Conservation (phyloP, 1,284 basidiomycete species). For the Ceratobasidium sp. region DNA sequence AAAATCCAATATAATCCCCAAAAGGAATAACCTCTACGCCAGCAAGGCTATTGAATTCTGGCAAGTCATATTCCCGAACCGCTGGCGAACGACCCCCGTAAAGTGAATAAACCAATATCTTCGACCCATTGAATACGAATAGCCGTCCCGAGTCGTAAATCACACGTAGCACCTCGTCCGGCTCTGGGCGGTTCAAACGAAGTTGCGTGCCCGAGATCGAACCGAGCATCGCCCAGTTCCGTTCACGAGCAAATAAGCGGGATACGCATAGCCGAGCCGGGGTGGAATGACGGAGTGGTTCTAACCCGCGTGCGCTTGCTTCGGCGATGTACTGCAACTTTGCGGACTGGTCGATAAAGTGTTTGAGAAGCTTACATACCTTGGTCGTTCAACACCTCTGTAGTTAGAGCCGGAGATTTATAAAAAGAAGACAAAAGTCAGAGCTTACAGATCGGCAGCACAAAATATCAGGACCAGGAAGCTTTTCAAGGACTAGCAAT, state of each 20-base stretch:
- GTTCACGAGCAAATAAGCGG: constrained; percentile 15
- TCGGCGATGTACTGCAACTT: constrained; percentile 18
- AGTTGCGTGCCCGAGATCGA: not conserved
- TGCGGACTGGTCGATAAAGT: constrained; percentile 25
- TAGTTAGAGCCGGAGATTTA: not conserved
- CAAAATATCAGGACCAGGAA: constrained; percentile 23
- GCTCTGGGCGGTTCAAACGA: not conserved
- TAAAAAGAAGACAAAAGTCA: not conserved
- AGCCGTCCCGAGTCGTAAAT: constrained; percentile 18
- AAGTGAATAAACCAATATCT: not conserved
- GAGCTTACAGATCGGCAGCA: constrained; percentile 19
- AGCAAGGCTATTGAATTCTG: not conserved
- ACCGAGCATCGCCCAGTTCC: constrained; percentile 30
- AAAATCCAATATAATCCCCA: constrained; percentile 11
- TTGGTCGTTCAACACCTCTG: not conserved
- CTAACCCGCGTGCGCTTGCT: constrained; percentile 14
- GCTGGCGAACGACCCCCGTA: too few species aligned
- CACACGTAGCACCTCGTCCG: not conserved
- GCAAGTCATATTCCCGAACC: constrained; percentile 4
- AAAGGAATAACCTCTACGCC: not conserved
- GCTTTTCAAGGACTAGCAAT: constrained; percentile 1
- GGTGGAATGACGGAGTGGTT: constrained; percentile 2
- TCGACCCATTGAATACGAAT: not conserved
- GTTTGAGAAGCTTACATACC: constrained; percentile 28
- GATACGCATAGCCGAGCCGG: not conserved